Evolutionary conservation across 495 filamentous ascomycete genomes (phyloP).

Genomic region (Aspergillus saccharolyticus): DNA sequence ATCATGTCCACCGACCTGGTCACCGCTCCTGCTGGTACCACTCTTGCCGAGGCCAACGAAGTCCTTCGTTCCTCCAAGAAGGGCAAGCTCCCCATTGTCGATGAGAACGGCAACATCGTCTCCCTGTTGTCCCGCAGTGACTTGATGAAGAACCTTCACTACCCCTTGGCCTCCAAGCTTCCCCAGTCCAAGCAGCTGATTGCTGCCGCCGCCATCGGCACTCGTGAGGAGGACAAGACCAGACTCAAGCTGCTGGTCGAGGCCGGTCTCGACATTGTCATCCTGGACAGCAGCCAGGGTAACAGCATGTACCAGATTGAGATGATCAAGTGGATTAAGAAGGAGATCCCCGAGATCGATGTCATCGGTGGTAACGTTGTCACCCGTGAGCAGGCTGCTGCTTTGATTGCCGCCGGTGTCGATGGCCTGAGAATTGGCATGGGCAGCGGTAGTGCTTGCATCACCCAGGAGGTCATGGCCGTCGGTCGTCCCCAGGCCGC

Average conservation of each 20-base stretch:
- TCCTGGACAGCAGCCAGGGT: slow-evolving; percentile 93
- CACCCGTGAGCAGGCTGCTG: slow-evolving; percentile 87
- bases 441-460: slow-evolving; percentile 96
- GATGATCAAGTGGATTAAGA: slow-evolving; percentile 94
- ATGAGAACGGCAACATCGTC: slow-evolving; percentile 77
- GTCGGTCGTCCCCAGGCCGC: slow-evolving; percentile 93
- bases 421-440: slow-evolving; percentile 98
- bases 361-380: slow-evolving; percentile 99
- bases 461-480: slow-evolving; percentile 99
- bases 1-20: slow-evolving; percentile 96
- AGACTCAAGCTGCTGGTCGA: slow-evolving; percentile 86
- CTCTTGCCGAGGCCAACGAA: slow-evolving; percentile 80
- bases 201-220: slow-evolving; percentile 91
- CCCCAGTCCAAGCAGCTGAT: slow-evolving; percentile 97
- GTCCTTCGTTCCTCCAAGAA: slow-evolving; percentile 96
- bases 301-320: slow-evolving; percentile 96
- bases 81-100: slow-evolving; percentile 96
- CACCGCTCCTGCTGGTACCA: slow-evolving; percentile 82
- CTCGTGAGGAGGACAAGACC: slow-evolving; percentile 82
- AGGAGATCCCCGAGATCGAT: slow-evolving; percentile 76
- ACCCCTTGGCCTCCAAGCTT: slow-evolving; percentile 93
- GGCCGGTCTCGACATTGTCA: slow-evolving; percentile 90
- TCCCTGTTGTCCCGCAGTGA: slow-evolving; percentile 95
- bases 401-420: slow-evolving; percentile 86
- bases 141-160: slow-evolving; percentile 98